A percentile compares a stretch with the other conserved stretches of the same genome.
Evolutionary conservation across 331 rosid genomes (phyloP).

Genomic region (Phaseolus coccineus): DNA sequence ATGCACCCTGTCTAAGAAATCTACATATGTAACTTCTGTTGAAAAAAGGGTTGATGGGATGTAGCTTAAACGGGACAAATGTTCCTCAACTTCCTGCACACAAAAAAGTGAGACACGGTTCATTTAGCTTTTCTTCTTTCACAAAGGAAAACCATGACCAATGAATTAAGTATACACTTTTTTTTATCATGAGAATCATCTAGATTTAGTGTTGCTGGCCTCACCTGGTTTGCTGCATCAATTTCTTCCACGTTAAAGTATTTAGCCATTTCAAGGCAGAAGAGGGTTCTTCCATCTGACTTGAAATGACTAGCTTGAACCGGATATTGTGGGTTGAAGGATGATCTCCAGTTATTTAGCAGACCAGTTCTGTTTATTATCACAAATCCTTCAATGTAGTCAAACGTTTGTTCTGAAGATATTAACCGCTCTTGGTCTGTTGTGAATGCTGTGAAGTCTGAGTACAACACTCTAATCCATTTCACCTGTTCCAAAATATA

Average conservation of each 20-base stretch:
- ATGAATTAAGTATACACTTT: background rate
- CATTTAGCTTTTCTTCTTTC: background rate
- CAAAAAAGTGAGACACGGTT: constrained; percentile 43
- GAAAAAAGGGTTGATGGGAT: constrained; percentile 82
- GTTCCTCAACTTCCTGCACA: constrained; percentile 77
- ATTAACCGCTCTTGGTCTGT: constrained; percentile 85
- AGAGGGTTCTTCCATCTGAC: constrained; percentile 89
- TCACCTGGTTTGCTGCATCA: constrained; percentile 63
- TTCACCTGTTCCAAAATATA: constrained; percentile 70
- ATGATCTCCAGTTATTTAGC: constrained; percentile 91
- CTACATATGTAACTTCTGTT: constrained; percentile 79
- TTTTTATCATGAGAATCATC: background rate
- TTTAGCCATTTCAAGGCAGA: constrained; percentile 89
- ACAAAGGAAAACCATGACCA: background rate
- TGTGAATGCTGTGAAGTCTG: constrained; percentile 74
- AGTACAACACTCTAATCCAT: constrained; percentile 92
- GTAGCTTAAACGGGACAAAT: constrained; percentile 66
- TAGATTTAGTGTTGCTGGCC: constrained; percentile 29
- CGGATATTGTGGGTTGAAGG: constrained; percentile 88
- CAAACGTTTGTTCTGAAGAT: constrained; percentile 63
- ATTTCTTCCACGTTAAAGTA: constrained; percentile 63
- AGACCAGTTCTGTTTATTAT: constrained; percentile 91
- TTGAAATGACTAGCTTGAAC: constrained; percentile 89
- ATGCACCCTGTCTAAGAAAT: constrained; percentile 95
- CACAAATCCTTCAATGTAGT: constrained; percentile 93